Evolutionary conservation across 805 yeast genomes (phyloP), one percentile per base, ranked within the genome.

Genomic region (Isabelozyma rhagii): DNA sequence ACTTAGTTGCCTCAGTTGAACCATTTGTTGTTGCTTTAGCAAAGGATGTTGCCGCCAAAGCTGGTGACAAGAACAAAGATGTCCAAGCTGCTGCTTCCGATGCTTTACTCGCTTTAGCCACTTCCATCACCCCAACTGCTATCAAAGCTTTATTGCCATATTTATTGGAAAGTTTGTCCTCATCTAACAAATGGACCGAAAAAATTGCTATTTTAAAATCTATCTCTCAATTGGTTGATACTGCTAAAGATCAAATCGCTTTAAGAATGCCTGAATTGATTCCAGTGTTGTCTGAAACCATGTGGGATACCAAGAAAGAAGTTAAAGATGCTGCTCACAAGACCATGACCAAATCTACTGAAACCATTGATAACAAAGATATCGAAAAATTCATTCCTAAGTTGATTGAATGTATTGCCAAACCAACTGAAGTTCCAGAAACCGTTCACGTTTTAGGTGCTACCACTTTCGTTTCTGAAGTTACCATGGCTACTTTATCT

Each of bases 221-320:
- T 66, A 79, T 94, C 68, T 76, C 96, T 59, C 83, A 83, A 62
- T 81, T 93, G 68, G 99, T 94, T 64, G 96, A 89, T 71, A 81
- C 90, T 62, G 97, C 99, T 64, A 93, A 92, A 77, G 87, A 78
- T 65, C 99, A 92, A 83, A 81, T 94, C 63, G 97, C 99, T 64
- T 83, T 94, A 68, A 91, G 99, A 84, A 94, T 94, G 98, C 97
- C 98, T 68, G 98, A 94, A 83, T 85, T 94, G 74, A 93, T 94
- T 68, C 99, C 99, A 76, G 94, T 87, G 61, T 81, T 94, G 67
- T 94, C 99, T 64, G 99, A 94, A 82, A 90, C 97, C 67, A 94
- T 94, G 98, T 94, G 99, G 99, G 99, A 94, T 79, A 94, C 99
- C 78, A 94, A 94, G 86, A 81, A 83, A 78, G 98, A 94, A 71